Base-by-base conservation (phyloP, 208 protist genomes). In the Trypanosoma scelopori region DNA sequence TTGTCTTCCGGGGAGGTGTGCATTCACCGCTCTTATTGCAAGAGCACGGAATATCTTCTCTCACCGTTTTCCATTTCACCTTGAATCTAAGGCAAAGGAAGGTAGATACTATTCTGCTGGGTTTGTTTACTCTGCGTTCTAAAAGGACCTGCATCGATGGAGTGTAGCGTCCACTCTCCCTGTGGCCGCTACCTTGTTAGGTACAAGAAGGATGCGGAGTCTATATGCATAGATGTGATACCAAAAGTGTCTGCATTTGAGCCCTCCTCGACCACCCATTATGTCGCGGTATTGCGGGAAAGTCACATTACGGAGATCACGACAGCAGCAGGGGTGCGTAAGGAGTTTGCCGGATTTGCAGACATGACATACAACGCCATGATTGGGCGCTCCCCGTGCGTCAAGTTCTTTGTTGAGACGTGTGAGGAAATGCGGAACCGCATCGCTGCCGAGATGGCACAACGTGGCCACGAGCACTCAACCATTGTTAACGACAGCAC, bases 341-440 rank as follows among this genome's bases (percentile, higher is more conserved):
- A 93, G 59, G 74, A 65, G 41, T 92, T 95, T 46, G 27, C 49
- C 22, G 77, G 53, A 25, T 95, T 95, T 52, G 42, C 75, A 0
- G 74, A 85, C 39, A 95, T 95, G 89, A 72, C 81, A 18, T 90
- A 92, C 76, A 78, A 80, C 52, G 85, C 86, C 3, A 69, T 95
- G 47, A 88, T 88, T 60, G 85, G 89, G 25, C 74, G 73, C 3
- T 79, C 85, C 3, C 12, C 76, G 5, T 86, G 74, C 49, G 78
- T 95, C 4, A 68, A 49, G 30, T 92, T 92, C 60, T 92, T 81
- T 70, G 80, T 95, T 28, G 85, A 95, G 60, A 92, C 81, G 4
- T 72, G 76, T 28, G 79, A 74, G 18, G 84, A 92, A 59, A 84
- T 95, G 81, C 76, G 82, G 55, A 62, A 71, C 43, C 89, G 89